Evolutionary conservation across 1,284 basidiomycete genomes (phyloP).

Genomic region (Cerrena zonata): DNA sequence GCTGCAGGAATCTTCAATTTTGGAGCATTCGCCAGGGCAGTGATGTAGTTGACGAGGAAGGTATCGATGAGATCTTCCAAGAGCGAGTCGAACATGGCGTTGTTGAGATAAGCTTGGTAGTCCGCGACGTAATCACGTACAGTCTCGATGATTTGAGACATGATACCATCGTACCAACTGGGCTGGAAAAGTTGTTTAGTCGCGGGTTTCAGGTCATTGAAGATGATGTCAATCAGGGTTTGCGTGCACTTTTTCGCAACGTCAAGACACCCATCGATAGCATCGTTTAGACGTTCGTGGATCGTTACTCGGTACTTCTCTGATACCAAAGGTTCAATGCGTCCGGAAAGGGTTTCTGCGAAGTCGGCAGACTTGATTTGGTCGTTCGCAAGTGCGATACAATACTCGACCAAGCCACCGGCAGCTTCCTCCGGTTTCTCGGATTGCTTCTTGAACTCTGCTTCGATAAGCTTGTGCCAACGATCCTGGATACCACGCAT

Average conservation of each 20-base stretch:
- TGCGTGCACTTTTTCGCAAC: constrained; percentile 96
- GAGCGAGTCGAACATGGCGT: constrained; percentile 86
- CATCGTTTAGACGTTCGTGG: constrained; percentile 84
- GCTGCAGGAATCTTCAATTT: constrained; percentile 86
- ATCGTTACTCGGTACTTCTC: constrained; percentile 87
- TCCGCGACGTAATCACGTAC: constrained; percentile 94
- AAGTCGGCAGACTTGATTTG: constrained; percentile 96
- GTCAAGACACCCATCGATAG: constrained; percentile 97
- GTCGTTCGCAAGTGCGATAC: constrained; percentile 97
- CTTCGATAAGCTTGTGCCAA: constrained; percentile 81
- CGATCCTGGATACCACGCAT: constrained; percentile 88
- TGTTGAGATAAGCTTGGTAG: constrained; percentile 87
- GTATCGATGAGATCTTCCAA: constrained; percentile 90
- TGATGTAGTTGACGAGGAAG: constrained; percentile 89
- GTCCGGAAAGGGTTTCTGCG: constrained; percentile 77
- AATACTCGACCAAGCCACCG: constrained; percentile 90
- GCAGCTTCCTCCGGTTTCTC: constrained; percentile 87
- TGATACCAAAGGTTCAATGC: constrained; percentile 87
- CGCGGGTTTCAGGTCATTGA: constrained; percentile 90
- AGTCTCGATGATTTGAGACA: constrained; percentile 86
- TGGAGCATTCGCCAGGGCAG: constrained; percentile 77
- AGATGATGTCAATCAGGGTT: constrained; percentile 88
- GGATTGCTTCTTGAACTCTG: constrained; percentile 82
- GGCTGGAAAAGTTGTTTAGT: constrained; percentile 82
- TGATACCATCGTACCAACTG: constrained; percentile 83